phyloP scores from a whole-genome alignment of 108 stramenopile genomes.

The Schizochytrium sp. region DNA sequence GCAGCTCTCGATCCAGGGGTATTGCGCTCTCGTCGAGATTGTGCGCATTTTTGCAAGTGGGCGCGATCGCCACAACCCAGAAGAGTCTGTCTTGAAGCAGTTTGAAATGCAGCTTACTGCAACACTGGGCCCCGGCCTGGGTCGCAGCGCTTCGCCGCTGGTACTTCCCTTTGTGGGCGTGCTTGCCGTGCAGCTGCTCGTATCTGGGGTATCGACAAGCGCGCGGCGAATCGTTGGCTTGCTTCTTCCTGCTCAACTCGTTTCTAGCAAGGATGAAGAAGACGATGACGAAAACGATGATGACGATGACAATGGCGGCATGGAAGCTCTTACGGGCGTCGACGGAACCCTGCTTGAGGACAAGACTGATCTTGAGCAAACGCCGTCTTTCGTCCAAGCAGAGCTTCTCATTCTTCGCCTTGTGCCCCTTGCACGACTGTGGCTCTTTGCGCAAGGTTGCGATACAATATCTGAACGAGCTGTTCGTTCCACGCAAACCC shows the following conservation, averaged over 20 bases:
- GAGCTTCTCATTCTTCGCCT: neutral
- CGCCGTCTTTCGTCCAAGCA: neutral
- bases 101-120: neutral
- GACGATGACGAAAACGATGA: neutral
- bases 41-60: constrained; percentile 11
- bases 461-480: neutral
- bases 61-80: neutral
- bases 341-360: neutral
- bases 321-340: too few relatives aligned
- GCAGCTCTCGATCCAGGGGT: constrained; percentile 5
- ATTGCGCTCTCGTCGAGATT: neutral
- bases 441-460: neutral
- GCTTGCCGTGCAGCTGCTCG: neutral
- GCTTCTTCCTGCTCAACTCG: neutral
- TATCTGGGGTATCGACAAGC: neutral
- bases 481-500: neutral
- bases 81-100: neutral
- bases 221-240: neutral
- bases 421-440: neutral
- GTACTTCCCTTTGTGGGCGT: neutral
- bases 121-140: neutral
- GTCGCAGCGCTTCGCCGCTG: neutral
- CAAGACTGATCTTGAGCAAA: neutral
- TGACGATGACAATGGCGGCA: neutral
- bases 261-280: neutral